Evolutionary conservation across 2,329 filamentous ascomycete species (phyloP).

Genomic region (Nemania bipapillata): DNA sequence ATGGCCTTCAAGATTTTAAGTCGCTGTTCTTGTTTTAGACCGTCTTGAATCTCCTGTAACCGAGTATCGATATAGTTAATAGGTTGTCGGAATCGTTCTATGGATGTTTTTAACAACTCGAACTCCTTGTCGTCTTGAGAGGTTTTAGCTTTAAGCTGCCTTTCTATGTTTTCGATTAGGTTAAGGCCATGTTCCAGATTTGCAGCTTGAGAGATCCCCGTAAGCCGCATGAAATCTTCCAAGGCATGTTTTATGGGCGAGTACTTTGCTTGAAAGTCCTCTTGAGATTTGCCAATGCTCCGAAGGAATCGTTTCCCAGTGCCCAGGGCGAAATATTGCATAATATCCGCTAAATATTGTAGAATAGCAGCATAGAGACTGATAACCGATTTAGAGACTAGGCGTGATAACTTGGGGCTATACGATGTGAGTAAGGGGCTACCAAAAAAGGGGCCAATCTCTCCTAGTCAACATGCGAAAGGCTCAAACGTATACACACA

Average conservation of each 20-base stretch:
- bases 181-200: neutral
- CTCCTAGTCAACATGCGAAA: neutral
- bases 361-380: conserved; percentile 15
- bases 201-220: neutral
- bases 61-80: conserved; percentile 1
- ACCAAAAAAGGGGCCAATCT: neutral
- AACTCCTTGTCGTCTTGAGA: neutral
- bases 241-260: neutral
- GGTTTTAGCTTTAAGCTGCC: neutral
- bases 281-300: neutral
- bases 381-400: neutral
- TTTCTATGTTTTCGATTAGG: conserved; percentile 3
- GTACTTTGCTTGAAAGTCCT: conserved; percentile 8
- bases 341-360: conserved; percentile 5
- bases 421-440: neutral
- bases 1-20: neutral
- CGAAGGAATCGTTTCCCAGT: neutral
- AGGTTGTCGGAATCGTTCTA: conserved; percentile 1
- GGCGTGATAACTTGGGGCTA: neutral
- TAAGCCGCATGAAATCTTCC: neutral
- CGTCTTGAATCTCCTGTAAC: neutral
- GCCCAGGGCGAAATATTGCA: neutral
- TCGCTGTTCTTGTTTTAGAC: neutral
- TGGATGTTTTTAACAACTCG: neutral
- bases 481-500: neutral